phyloP scores from a whole-genome alignment of 306 rosid species.

The Hippophae tibetana region DNA sequence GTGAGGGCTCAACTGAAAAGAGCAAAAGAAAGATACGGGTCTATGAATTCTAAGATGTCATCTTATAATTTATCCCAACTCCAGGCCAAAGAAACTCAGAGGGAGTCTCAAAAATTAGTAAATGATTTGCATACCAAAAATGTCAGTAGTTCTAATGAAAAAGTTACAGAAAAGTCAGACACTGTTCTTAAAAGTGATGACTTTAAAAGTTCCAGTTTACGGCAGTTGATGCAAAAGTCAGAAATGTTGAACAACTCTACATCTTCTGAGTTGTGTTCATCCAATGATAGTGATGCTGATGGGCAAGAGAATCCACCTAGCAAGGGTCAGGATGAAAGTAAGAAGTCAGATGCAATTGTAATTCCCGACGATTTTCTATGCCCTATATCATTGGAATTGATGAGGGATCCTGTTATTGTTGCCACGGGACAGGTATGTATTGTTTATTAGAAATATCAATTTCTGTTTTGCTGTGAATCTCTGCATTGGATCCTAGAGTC shows the following conservation, averaged over 20 bases:
- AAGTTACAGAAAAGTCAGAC: slow-evolving; percentile 33
- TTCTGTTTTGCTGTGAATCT: not conserved
- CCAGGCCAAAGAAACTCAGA: slow-evolving; percentile 36
- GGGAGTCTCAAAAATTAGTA: slow-evolving; percentile 30
- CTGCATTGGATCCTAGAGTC: slow-evolving; percentile 5
- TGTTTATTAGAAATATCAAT: slow-evolving; percentile 2
- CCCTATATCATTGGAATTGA: slow-evolving; percentile 89
- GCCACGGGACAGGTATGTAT: slow-evolving; percentile 87
- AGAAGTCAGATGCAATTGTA: slow-evolving; percentile 49
- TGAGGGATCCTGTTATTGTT: slow-evolving; percentile 98
- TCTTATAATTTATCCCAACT: slow-evolving; percentile 39
- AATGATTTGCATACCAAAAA: slow-evolving; percentile 32
- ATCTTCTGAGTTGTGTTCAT: slow-evolving; percentile 24
- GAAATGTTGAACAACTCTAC: slow-evolving; percentile 37
- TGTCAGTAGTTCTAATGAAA: slow-evolving; percentile 25
- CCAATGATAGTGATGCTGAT: slow-evolving; percentile 25
- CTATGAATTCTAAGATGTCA: slow-evolving; percentile 37
- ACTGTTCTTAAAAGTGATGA: slow-evolving; percentile 21
- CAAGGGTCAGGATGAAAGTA: slow-evolving; percentile 31
- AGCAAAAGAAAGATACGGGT: slow-evolving; percentile 71
- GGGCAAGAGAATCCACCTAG: slow-evolving; percentile 30
- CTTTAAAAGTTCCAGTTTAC: slow-evolving; percentile 27
- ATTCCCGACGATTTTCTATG: slow-evolving; percentile 91
- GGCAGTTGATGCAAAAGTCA: slow-evolving; percentile 22
- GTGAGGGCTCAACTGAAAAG: slow-evolving; percentile 78